Evolutionary conservation across 805 yeast species (phyloP).

Genomic region (Ogataea paraovalis): DNA sequence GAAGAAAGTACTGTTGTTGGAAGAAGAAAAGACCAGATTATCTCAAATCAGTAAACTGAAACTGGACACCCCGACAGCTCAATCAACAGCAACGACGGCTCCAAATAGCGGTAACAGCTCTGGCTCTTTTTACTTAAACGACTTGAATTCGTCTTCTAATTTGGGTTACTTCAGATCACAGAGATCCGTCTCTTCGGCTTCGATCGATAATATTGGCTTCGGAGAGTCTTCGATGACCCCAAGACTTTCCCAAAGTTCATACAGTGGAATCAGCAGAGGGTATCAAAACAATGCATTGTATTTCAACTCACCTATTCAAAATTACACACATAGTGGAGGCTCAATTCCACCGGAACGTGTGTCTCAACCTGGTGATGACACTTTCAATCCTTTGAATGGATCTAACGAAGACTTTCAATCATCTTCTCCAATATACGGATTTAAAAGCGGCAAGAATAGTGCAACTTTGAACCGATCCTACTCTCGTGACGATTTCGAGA

Average conservation of each 20-base stretch:
- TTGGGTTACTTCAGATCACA: constrained; percentile 16
- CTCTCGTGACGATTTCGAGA: constrained; percentile 20
- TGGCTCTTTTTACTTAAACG: constrained; percentile 28
- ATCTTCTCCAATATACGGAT: constrained; percentile 17
- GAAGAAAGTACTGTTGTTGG: constrained; percentile 22
- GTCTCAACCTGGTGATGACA: constrained; percentile 5
- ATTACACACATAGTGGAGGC: not conserved
- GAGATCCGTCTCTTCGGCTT: constrained; percentile 24
- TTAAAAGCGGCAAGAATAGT: constrained; percentile 6
- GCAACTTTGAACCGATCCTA: constrained; percentile 8
- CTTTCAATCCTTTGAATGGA: constrained; percentile 1
- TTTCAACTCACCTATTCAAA: not conserved
- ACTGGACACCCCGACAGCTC: constrained; percentile 9
- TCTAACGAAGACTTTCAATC: constrained; percentile 14
- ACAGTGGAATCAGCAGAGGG: not conserved
- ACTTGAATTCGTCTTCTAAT: constrained; percentile 26
- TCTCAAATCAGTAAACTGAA: constrained; percentile 14
- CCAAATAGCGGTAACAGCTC: not conserved
- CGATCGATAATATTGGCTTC: constrained; percentile 33
- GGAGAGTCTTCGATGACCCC: constrained; percentile 52
- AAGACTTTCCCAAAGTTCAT: constrained; percentile 12
- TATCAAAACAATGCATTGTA: not conserved
- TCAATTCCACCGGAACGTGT: constrained; percentile 10
- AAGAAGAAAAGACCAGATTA: constrained; percentile 26
- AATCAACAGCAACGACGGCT: not conserved